Evolutionary conservation across 305 asterid species (phyloP).

Genomic region (Fraxinus angustifolia): DNA sequence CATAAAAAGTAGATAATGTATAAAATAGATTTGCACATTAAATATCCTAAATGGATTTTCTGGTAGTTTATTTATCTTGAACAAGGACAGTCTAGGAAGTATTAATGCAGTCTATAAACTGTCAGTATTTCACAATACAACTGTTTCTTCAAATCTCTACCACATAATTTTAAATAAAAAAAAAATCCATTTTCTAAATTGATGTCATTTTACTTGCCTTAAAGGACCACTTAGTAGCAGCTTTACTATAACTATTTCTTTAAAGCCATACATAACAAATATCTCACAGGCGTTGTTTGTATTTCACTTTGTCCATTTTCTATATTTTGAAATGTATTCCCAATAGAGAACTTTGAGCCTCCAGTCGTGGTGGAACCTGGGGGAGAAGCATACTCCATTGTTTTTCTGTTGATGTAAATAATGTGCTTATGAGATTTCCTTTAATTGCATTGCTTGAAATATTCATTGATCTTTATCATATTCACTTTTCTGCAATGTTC

Average conservation of each 20-base stretch:
- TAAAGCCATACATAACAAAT: not conserved
- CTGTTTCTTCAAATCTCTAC: not conserved
- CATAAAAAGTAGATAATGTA: not conserved
- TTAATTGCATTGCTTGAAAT: not conserved
- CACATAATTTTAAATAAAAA: not conserved
- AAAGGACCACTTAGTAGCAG: not conserved
- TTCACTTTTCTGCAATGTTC: not conserved
- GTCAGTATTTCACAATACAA: not conserved
- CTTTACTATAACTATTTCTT: not conserved
- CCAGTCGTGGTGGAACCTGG: not conserved
- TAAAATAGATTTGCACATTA: not conserved
- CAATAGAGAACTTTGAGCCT: not conserved
- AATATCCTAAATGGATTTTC: not conserved
- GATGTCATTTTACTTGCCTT: not conserved
- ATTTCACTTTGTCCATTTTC: not conserved
- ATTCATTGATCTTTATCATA: not conserved
- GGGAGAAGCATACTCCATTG: not conserved
- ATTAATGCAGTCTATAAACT: not conserved
- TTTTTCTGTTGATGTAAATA: slow-evolving; percentile 3
- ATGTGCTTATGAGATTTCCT: not conserved
- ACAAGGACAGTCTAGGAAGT: not conserved
- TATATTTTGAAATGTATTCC: not conserved
- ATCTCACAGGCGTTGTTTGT: not conserved
- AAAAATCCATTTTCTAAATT: not conserved
- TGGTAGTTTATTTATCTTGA: not conserved